Base-by-base conservation (phyloP, 306 rosid species). In the Gleditsia sinensis region DNA sequence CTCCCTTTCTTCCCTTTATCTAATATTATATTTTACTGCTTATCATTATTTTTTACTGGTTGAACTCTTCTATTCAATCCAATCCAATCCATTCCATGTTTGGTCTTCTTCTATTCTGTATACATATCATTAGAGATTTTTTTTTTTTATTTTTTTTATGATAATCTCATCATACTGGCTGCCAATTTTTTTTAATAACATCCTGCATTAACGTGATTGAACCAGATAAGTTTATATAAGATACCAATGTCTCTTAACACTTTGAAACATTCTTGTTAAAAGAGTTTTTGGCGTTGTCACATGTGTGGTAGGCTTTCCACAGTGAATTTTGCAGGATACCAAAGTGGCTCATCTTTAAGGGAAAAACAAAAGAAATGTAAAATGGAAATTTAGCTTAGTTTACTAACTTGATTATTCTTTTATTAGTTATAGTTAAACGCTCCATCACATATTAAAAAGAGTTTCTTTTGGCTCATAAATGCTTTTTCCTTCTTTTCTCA, bases 21-120 rank as follows among this genome's bases (percentile, higher is more conserved):
- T 71, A 57, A 37, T 67, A 9, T 71, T 33, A 10, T n/a, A n/a
- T n/a, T n/a, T 27, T 70, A 42, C 45, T 70, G 32, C 8, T 69
- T 33, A 20, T 19, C 39, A 27, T 40, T 23, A 1, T 42, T 40
- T 71, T 17, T 72, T 40, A 37, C 56, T 40, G 34, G 8, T 39
- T 61, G 25, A 19, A 73, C 20, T 8, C 24, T 30, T 6, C 1
- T 20, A 9, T 72, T 30, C 33, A 53, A 3, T 58, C 16, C 45
- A 57, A 32, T 10, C 51, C 33, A 53, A 3, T 58, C 16, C 45
- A 57, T 19, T 10, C 51, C 32, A 19, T 33, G 30, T 66, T 9
- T 14, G 25, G 0, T 14, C 50, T 20, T 13, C 9, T 56, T 56
- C n/a, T 25, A 25, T 25, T 55, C 17, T 24, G 20, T 27, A 25